These are phyloP conservation scores for Podaxis sp. DNA, from an alignment of 768 basidiomycete species.

Conservation along the genomic window DNA sequence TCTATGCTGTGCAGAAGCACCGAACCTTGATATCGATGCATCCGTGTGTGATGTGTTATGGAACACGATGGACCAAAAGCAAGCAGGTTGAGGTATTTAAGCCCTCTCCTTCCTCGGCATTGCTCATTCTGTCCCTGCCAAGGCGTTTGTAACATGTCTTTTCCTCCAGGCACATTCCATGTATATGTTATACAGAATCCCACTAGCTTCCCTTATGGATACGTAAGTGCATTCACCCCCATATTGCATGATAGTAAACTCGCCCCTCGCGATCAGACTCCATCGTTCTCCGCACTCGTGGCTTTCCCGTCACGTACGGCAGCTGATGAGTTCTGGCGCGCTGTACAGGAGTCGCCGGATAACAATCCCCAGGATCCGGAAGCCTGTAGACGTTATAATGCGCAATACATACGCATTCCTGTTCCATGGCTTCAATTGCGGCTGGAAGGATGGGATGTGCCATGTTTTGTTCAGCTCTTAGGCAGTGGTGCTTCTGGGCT, in stretches of 20 bases:
- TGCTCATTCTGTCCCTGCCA: too few species aligned
- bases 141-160: not conserved
- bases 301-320: not conserved
- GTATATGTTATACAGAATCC: not conserved
- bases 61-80: too few species aligned
- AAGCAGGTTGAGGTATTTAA: too few species aligned
- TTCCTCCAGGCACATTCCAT: not conserved
- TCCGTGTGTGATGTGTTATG: too few species aligned
- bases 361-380: not conserved
- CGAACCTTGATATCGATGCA: too few species aligned
- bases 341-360: not conserved
- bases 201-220: not conserved
- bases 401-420: not conserved
- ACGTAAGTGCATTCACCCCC: not conserved
- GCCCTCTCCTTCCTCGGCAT: not conserved
- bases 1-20: too few species aligned
- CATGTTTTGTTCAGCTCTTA: not conserved
- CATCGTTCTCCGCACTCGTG: not conserved
- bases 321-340: not conserved
- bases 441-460: not conserved
- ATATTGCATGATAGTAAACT: too few species aligned
- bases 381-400: not conserved
- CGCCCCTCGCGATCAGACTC: not conserved
- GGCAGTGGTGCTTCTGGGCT: not conserved
- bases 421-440: not conserved